Evolutionary conservation across 2,329 filamentous ascomycete genomes (phyloP).

Genomic region (Penicillium paneum): DNA sequence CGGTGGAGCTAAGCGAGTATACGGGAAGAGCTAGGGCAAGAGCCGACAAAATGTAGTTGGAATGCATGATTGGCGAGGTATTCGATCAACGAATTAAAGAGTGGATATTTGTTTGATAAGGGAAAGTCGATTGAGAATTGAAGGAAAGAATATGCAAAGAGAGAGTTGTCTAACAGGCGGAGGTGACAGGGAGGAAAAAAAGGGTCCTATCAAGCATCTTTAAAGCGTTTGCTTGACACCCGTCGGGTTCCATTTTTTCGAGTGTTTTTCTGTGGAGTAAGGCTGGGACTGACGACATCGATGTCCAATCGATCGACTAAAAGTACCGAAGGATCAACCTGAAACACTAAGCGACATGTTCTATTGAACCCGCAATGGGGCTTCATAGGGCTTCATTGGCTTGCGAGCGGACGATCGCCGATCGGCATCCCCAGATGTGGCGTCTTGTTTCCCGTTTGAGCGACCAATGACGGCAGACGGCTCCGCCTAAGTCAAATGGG

Average conservation of each 20-base stretch:
- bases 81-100: conserved; percentile 1
- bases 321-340: conserved; percentile 4
- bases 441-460: conserved; percentile 1
- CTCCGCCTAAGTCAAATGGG: neutral
- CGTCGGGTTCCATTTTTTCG: conserved; percentile 5
- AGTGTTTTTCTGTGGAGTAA: conserved; percentile 16
- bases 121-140: neutral
- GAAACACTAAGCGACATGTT: conserved; percentile 10
- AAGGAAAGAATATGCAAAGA: conserved; percentile 1
- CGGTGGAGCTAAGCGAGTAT: neutral
- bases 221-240: conserved; percentile 4
- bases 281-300: conserved; percentile 3
- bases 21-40: conserved; percentile 16
- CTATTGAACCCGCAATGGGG: conserved; percentile 6
- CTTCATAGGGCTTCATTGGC: neutral
- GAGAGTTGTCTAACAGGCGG: neutral
- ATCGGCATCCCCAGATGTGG: conserved; percentile 9
- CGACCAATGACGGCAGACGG: conserved; percentile 1
- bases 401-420: conserved; percentile 2
- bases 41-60: conserved; percentile 9
- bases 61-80: conserved; percentile 11
- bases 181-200: neutral
- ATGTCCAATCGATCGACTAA: neutral
- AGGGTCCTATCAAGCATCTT: conserved; percentile 3
- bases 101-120: neutral